Evolutionary conservation across 2,329 filamentous ascomycete species (phyloP), one percentile per base, ranked within the genome.

Genomic region (Nemania sp.): DNA sequence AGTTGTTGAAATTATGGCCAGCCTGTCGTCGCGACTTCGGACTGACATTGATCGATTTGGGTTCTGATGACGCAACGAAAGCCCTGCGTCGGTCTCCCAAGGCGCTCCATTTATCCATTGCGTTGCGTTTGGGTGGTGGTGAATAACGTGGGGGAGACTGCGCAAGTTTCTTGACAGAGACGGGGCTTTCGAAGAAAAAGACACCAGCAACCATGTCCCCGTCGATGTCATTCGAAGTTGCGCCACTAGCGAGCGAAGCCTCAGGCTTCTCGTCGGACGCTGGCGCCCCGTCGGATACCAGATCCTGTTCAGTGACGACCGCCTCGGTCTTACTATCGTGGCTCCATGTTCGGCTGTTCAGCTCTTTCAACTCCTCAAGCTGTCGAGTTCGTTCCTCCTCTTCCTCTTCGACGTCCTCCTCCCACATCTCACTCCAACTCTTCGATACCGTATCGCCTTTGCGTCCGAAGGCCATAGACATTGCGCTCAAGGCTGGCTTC

Each of bases 351-450:
- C 88, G 81, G 51, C 86, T 83, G 69, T 91, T 90, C 66, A 88
- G 79, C 68, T 85, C 77, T 72, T 87, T 82, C 22, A 88, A 74
- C 5, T 76, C 76, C 56, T 80, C 73, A 51, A 83, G 75, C 68
- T 87, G 82, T 60, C 81, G 81, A 55, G 75, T 74, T 57, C 80
- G 80, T 67, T 87, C 83, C 64, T 87, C 82, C 63, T 89, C 83
- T 59, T 88, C 85, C 60, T 89, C 86, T 66, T 94, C 91, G 40
- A 79, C 77, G 49, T 97, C 93, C 71, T 97, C 93, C 54, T 97
- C 93, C 88, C 91, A 97, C 72, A 97, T 85, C 71, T 99, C 94
- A 67, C 92, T 96, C 94, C 94, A 99, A 78, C 94, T 97, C 86
- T 97, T 97, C 52, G 94, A 96, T 42, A 95, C 90, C 42, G 82